A percentile compares a stretch with the other conserved stretches of the same genome.
Evolutionary conservation across 2,329 filamentous ascomycete genomes (phyloP).

Genomic region (Leptographium flavum): DNA sequence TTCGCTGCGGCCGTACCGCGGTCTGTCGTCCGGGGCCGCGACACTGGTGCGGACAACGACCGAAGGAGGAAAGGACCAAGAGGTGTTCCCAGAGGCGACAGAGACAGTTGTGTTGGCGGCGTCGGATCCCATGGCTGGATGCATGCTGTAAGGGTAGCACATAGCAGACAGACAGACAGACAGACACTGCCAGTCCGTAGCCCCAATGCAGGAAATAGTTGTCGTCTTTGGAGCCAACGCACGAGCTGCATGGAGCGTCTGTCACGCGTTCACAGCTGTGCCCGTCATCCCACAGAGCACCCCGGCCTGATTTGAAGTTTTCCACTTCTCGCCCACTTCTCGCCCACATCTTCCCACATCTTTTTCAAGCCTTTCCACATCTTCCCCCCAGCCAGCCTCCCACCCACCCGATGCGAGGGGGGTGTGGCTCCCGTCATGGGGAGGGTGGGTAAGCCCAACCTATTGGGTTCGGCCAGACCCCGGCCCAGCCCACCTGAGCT

Average conservation of each 20-base stretch:
- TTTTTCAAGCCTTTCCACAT: no score
- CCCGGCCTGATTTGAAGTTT: background rate
- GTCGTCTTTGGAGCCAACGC: slow-evolving; percentile 2
- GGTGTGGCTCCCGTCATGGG: background rate
- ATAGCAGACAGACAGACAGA: background rate
- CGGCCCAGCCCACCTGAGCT: background rate
- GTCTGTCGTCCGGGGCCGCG: background rate
- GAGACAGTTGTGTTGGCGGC: background rate
- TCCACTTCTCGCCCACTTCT: no score
- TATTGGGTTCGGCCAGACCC: background rate
- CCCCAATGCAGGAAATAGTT: background rate
- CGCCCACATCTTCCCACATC: no score
- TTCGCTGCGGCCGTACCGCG: background rate
- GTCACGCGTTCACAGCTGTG: slow-evolving; percentile 1
- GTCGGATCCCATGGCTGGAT: background rate
- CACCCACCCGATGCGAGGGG: background rate
- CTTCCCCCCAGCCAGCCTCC: background rate
- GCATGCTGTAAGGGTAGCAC: background rate
- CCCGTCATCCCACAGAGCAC: background rate
- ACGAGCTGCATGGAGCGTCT: slow-evolving; percentile 2
- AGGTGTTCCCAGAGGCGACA: background rate
- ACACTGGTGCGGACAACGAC: background rate
- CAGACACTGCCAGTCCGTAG: background rate
- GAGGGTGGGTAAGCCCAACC: background rate
- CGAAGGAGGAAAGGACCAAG: background rate